Conservation (phyloP, 2,329 filamentous ascomycete species). For the Akanthomyces dipterigenus region DNA sequence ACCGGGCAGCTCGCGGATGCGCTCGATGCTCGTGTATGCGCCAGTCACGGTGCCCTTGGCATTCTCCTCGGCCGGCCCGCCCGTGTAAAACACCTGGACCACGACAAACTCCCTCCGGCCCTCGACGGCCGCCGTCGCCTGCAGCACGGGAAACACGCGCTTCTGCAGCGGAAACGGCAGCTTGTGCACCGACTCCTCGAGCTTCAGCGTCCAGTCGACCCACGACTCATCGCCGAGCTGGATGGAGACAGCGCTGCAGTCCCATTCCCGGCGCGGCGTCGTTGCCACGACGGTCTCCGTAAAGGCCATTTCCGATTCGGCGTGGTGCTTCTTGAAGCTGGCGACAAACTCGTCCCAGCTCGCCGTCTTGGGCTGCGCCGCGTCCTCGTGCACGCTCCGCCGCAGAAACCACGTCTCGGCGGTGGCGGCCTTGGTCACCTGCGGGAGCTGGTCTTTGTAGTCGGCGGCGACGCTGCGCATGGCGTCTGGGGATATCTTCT, state of each 20-base stretch:
- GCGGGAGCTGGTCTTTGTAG: slow-evolving; percentile 21
- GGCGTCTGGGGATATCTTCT: slow-evolving; percentile 38
- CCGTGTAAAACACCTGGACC: slow-evolving; percentile 46
- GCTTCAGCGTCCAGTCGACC: slow-evolving; percentile 39
- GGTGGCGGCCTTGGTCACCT: slow-evolving; percentile 16
- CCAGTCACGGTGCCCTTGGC: slow-evolving; percentile 47
- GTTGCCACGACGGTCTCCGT: slow-evolving; percentile 31
- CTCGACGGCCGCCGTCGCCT: slow-evolving; percentile 46
- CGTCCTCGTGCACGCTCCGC: slow-evolving; percentile 53
- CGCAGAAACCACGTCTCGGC: slow-evolving; percentile 59
- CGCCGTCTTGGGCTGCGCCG: slow-evolving; percentile 44
- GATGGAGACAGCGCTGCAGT: slow-evolving; percentile 34
- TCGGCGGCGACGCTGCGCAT: slow-evolving; percentile 32
- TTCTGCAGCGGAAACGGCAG: slow-evolving; percentile 54
- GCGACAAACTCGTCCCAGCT: slow-evolving; percentile 57
- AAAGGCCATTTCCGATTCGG: slow-evolving; percentile 33
- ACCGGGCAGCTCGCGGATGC: slow-evolving; percentile 37
- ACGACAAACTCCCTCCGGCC: slow-evolving; percentile 45
- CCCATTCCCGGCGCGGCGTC: slow-evolving; percentile 36
- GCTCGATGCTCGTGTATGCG: slow-evolving; percentile 60
- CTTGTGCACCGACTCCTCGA: slow-evolving; percentile 61
- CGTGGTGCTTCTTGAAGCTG: slow-evolving; percentile 47
- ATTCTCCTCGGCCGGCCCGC: slow-evolving; percentile 29
- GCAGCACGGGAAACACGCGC: slow-evolving; percentile 60
- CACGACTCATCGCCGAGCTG: slow-evolving; percentile 34